Conservation (phyloP, 139 green algal genomes). For the Volvox africanus region DNA sequence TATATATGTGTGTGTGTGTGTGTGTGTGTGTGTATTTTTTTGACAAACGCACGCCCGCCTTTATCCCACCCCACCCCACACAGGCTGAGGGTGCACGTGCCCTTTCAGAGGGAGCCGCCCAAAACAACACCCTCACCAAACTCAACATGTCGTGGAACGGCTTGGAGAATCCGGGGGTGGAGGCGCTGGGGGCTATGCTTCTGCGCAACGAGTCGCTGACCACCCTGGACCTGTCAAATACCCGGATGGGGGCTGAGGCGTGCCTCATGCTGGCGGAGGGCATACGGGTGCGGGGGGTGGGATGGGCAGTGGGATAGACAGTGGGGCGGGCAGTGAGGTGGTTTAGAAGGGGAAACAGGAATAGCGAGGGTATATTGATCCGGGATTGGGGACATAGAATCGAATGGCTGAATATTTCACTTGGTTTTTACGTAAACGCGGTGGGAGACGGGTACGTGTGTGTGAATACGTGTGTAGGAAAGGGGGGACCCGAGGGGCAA, state of each 20-base stretch:
- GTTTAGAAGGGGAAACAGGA: no score
- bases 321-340: no score
- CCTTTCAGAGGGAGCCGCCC: slow-evolving; percentile 62
- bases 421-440: no score
- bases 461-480: no score
- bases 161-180: slow-evolving; percentile 61
- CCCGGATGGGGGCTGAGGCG: slow-evolving; percentile 64
- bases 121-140: slow-evolving; percentile 61
- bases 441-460: no score
- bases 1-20: not conserved
- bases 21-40: no score
- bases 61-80: not conserved
- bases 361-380: no score
- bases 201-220: slow-evolving; percentile 43
- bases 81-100: slow-evolving; percentile 60
- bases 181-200: slow-evolving; percentile 49
- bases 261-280: slow-evolving; percentile 71
- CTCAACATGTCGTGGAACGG: slow-evolving; percentile 79
- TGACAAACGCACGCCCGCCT: no score
- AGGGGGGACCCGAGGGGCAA: no score
- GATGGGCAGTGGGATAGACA: not conserved
- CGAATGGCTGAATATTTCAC: no score
- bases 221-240: slow-evolving; percentile 75
- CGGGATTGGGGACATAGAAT: no score
- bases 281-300: slow-evolving; percentile 50